A percentile compares a stretch with the other conserved stretches of the same genome.
Evolutionary conservation across 2,329 filamentous ascomycete species (phyloP).

Genomic region (Arachnopeziza araneosa): DNA sequence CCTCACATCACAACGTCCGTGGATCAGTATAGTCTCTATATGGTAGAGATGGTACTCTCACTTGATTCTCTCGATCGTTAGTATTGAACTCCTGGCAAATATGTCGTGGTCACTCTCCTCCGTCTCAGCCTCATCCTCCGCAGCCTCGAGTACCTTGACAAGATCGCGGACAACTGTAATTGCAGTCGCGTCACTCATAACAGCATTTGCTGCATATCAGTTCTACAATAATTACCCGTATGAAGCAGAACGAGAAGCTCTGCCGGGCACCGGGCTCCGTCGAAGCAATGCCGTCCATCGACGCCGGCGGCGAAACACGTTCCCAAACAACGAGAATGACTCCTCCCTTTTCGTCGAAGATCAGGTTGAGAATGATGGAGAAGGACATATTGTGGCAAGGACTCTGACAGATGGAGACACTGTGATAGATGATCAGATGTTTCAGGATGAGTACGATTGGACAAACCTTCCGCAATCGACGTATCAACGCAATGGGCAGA

Average conservation of each 20-base stretch:
- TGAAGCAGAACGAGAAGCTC: slow-evolving; percentile 23
- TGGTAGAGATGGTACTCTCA: not conserved
- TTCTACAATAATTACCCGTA: slow-evolving; percentile 42
- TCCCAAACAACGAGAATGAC: slow-evolving; percentile 6
- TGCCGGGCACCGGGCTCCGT: slow-evolving; percentile 39
- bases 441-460: slow-evolving; percentile 22
- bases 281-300: slow-evolving; percentile 64
- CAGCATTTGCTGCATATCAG: slow-evolving; percentile 53
- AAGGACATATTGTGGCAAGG: slow-evolving; percentile 19
- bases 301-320: slow-evolving; percentile 28
- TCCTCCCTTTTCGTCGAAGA: slow-evolving; percentile 18
- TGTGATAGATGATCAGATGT: slow-evolving; percentile 26
- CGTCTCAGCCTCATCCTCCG: slow-evolving; percentile 38
- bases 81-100: not conserved
- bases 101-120: not conserved
- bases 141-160: slow-evolving; percentile 47
- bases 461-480: slow-evolving; percentile 26
- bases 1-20: not conserved
- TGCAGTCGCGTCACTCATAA: slow-evolving; percentile 49
- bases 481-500: slow-evolving; percentile 57
- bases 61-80: not conserved
- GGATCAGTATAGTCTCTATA: not conserved
- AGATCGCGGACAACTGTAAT: slow-evolving; percentile 51
- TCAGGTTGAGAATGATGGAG: slow-evolving; percentile 30
- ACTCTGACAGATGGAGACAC: slow-evolving; percentile 30